Evolutionary conservation across 257 asterid species (phyloP), one percentile per base, ranked within the genome.

Genomic region (Henckelia pumila): DNA sequence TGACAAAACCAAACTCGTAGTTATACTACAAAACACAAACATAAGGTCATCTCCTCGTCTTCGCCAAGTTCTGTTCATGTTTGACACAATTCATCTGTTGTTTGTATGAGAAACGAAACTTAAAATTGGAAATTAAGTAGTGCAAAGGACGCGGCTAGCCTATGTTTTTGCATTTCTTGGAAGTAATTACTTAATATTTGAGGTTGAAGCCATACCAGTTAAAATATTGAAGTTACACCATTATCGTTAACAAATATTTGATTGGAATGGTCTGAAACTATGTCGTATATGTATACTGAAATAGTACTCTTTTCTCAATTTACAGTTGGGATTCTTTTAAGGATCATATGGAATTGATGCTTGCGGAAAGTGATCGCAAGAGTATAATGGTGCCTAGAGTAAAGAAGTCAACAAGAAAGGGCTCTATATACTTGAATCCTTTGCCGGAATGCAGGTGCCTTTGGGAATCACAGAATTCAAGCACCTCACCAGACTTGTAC

Each of bases 371-470:
- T 62, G 96, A 87, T 65, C 71, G 93, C 3, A 81, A 85, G 85
- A 88, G 93, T 47, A 82, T 80, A 58, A 71, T 79, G 80, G 89
- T 84, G 40, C 92, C 95, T 55, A 68, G 85, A 69, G 88, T 67
- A 21, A 89, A 89, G 71, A 87, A 84, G 66, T 89, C 91, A 20
- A 82, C 87, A n/a, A 61, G 95, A 81, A 89, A 87, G 67, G 86
- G 85, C 35, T 87, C 96, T 1, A 66, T 89, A 74, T 89, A 49
- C 67, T 79, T 83, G 61, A 89, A 89, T 60, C 95, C 96, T 59
- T 76, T 87, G 73, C 96, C 93, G 8, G 96, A 86, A 73, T 89
- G 96, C 83, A 75, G 89, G 81, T 89, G 96, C 61, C 85, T 87
- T 7, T 84, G 85, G 92, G 89, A 83, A 69, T 77, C 89, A 44